phyloP scores from a whole-genome alignment of 495 filamentous ascomycete species.

The Penicillium canescens region DNA sequence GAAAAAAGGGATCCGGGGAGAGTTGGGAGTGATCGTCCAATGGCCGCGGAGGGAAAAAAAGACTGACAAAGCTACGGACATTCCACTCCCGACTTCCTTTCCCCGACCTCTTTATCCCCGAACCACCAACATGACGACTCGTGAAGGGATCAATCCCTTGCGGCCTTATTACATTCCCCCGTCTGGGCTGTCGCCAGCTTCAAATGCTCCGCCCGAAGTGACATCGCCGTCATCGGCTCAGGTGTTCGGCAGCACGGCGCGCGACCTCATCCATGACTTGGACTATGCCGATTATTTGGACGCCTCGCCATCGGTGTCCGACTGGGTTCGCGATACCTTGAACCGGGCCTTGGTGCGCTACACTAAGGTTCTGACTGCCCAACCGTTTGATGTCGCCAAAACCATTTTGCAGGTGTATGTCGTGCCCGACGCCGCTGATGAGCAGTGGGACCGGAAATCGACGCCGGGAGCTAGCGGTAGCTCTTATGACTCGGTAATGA shows the following conservation, averaged over 20 bases:
- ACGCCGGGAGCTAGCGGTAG: slow-evolving; percentile 31
- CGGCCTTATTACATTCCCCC: slow-evolving; percentile 94
- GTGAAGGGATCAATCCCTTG: slow-evolving; percentile 79
- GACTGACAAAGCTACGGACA: slow-evolving; percentile 25
- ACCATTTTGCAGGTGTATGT: slow-evolving; percentile 80
- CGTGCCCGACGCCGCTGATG: slow-evolving; percentile 38
- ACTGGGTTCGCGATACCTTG: slow-evolving; percentile 67
- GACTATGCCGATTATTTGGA: slow-evolving; percentile 91
- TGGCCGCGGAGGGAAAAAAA: slow-evolving; percentile 27
- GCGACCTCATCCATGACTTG: slow-evolving; percentile 80
- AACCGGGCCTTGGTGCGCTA: slow-evolving; percentile 88
- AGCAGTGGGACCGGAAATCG: slow-evolving; percentile 30
- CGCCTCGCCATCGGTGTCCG: slow-evolving; percentile 68
- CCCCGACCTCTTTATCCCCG: slow-evolving; percentile 15
- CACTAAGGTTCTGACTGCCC: slow-evolving; percentile 76
- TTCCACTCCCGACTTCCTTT: slow-evolving; percentile 23
- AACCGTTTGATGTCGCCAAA: slow-evolving; percentile 97
- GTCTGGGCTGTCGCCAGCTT: slow-evolving; percentile 39
- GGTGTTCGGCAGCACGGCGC: slow-evolving; percentile 69
- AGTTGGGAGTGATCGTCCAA: slow-evolving; percentile 23
- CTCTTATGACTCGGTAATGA: slow-evolving; percentile 37
- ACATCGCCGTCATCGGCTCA: slow-evolving; percentile 46
- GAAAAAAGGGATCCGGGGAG: slow-evolving; percentile 17
- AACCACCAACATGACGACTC: slow-evolving; percentile 32
- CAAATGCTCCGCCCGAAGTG: slow-evolving; percentile 40